phyloP scores from a whole-genome alignment of 2,329 filamentous ascomycete genomes.

The Fusarium decemcellulare region DNA sequence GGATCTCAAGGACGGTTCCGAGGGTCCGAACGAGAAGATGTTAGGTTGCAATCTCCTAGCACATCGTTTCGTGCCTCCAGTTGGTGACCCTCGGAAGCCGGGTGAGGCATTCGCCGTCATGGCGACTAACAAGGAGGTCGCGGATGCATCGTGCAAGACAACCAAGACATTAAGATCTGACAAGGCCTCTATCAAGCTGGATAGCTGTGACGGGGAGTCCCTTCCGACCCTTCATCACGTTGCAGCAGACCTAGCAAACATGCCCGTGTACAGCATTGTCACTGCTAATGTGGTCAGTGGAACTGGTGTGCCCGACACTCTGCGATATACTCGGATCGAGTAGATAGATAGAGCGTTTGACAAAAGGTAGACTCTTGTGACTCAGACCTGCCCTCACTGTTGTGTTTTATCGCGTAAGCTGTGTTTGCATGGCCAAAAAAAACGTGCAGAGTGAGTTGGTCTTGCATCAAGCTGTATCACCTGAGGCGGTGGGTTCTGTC shows the following conservation, averaged over 20 bases:
- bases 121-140: slow-evolving; percentile 2
- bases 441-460: slow-evolving; percentile 2
- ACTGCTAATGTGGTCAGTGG: slow-evolving; percentile 25
- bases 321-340: neutral
- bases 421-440: slow-evolving; percentile 59
- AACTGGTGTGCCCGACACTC: neutral
- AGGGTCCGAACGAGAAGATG: neutral
- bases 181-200: neutral
- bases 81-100: slow-evolving; percentile 8
- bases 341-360: neutral
- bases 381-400: no score
- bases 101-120: slow-evolving; percentile 22
- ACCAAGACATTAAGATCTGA: neutral
- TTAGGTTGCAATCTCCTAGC: neutral
- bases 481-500: neutral
- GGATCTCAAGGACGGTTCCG: slow-evolving; percentile 13
- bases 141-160: slow-evolving; percentile 13
- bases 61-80: slow-evolving; percentile 25
- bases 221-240: slow-evolving; percentile 40
- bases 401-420: slow-evolving; percentile 50
- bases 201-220: slow-evolving; percentile 19
- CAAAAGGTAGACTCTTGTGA: no score
- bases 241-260: slow-evolving; percentile 24
- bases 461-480: neutral
- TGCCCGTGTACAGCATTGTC: slow-evolving; percentile 30